Evolutionary conservation across 2,329 filamentous ascomycete species (phyloP), one percentile per base, ranked within the genome.

Genomic region (Uncinocarpus reesii): DNA sequence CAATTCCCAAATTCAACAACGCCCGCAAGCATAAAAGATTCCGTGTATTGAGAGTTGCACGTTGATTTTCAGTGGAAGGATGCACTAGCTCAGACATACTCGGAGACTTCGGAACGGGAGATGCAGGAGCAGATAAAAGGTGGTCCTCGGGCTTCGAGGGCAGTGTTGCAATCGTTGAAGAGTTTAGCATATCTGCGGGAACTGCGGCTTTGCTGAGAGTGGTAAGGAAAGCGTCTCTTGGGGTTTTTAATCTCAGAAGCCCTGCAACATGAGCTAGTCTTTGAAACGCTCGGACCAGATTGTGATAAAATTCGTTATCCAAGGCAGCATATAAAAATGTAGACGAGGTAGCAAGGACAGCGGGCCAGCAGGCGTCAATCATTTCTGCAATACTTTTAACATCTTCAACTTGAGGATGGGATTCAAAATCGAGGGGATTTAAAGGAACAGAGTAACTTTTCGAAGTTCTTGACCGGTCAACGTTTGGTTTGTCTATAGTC

Each of bases 221-320:
- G 0, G 92, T 96, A 28, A 98, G 72, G 59, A 98, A 93, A 0
- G 92, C 92, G 71, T 98, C 92, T 55, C 92, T 77, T 0, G 92
- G 89, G 0, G 90, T 95, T 10, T 77, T 72, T 7, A 96, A 76
- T 53, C 89, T 81, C 7, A 98, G 69, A 40, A 98, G 72, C 4
- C 92, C 93, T 32, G 92, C 87, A 2, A 96, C 90, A 62, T 98
- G 93, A 0, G 92, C 85, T 59, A 98, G 86, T 55, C 93, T 88
- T 59, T 98, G 92, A 57, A 96, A 94, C 0, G 90, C 86, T 55
- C 92, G 79, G 20, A 98, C 90, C 1, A 98, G 72, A 7, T 83
- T 80, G 56, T 95, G 89, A 58, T 96, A 98, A 57, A 92, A 95
- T 46, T 95, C 88, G 1, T 86, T 84, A 62, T 98, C 92, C 3